These are phyloP conservation scores for Umbilicus rupestris DNA, from an alignment of 164 flowering plant species.

Conservation along the genomic window DNA sequence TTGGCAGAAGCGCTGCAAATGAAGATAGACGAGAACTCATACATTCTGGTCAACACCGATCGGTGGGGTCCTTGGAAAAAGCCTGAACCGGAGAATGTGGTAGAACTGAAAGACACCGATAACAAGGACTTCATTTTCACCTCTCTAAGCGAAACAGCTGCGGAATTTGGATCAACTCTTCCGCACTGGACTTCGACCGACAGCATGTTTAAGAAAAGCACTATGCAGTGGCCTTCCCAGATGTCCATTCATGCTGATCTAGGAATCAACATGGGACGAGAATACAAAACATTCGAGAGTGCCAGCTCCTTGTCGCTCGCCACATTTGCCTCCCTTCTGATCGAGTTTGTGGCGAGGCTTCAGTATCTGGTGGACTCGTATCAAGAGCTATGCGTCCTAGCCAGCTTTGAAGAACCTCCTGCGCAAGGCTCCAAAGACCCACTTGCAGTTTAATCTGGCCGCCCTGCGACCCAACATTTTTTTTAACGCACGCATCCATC, in stretches of 20 bases:
- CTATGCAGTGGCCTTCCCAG: conserved; percentile 50
- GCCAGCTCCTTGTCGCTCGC: conserved; percentile 79
- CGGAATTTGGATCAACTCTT: conserved; percentile 18
- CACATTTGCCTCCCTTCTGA: conserved; percentile 72
- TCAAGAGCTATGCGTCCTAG: conserved; percentile 61
- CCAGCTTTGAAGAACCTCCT: conserved; percentile 60
- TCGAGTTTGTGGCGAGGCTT: conserved; percentile 96
- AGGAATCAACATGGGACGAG: conserved; percentile 21
- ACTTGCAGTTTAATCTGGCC: no score
- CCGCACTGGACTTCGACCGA: neutral
- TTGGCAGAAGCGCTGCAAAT: conserved; percentile 80
- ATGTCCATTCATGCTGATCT: conserved; percentile 24
- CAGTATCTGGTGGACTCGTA: conserved; percentile 67
- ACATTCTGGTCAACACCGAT: conserved; percentile 64
- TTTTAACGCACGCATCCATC: no score
- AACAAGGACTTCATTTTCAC: conserved; percentile 20
- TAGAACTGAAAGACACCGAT: conserved; percentile 22
- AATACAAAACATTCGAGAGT: conserved; percentile 67
- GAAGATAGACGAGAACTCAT: conserved; percentile 66
- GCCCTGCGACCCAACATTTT: no score
- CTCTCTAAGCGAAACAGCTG: conserved; percentile 43
- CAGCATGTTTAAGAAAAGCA: neutral
- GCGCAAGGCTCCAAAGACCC: conserved; percentile 5
- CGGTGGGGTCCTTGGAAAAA: conserved; percentile 50
- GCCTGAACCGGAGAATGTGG: conserved; percentile 27